Evolutionary conservation across 176 grass and related monocot genomes (phyloP).

Genomic region (Puccinellia tenuiflora): DNA sequence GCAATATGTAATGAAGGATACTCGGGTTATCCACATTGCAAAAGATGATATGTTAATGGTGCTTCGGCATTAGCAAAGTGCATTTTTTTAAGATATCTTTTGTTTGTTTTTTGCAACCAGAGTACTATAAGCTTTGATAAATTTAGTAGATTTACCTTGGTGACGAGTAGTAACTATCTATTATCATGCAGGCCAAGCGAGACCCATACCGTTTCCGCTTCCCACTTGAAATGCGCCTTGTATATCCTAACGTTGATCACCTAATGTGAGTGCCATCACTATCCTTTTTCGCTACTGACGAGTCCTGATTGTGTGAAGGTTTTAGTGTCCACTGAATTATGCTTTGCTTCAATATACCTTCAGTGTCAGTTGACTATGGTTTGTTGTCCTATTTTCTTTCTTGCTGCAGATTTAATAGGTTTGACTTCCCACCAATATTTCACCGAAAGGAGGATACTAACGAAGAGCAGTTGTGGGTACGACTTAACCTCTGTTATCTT

Average conservation of each 20-base stretch:
- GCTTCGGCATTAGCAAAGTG: slow-evolving; percentile 9
- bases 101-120: background rate
- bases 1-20: background rate
- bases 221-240: slow-evolving; percentile 90
- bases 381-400: slow-evolving; percentile 4
- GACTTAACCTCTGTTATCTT: slow-evolving; percentile 15
- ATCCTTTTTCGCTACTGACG: background rate
- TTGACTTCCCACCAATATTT: slow-evolving; percentile 93
- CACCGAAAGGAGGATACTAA: slow-evolving; percentile 86
- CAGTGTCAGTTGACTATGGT: background rate
- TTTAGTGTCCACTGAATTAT: background rate
- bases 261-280: slow-evolving; percentile 62
- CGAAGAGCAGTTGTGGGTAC: slow-evolving; percentile 71
- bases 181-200: slow-evolving; percentile 73
- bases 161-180: background rate
- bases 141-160: background rate
- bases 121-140: background rate
- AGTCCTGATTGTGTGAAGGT: background rate
- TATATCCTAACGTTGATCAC: slow-evolving; percentile 94
- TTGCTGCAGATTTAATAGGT: slow-evolving; percentile 83
- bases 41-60: background rate
- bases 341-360: background rate
- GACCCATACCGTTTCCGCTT: slow-evolving; percentile 90
- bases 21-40: background rate
- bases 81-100: background rate